These are phyloP conservation scores for Ascochyta viciae-villosae DNA, from an alignment of 2,329 filamentous ascomycete species.

Conservation along the genomic window DNA sequence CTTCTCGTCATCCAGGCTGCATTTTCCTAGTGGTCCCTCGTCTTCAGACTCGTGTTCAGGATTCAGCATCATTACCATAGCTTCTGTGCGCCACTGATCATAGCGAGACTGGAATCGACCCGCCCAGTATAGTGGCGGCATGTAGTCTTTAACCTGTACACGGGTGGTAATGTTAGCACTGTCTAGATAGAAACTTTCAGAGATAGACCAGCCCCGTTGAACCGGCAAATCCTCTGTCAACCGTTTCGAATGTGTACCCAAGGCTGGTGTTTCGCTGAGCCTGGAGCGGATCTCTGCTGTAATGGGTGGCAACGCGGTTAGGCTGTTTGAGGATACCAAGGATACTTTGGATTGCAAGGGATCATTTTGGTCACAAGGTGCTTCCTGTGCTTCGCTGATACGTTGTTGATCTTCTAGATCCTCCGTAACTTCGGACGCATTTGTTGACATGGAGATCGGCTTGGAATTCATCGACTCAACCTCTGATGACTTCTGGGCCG, in stretches of 20 bases:
- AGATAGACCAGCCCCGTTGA: slow-evolving; percentile 18
- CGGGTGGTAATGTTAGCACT: slow-evolving; percentile 29
- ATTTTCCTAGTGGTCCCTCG: slow-evolving; percentile 30
- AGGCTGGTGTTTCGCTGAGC: not conserved
- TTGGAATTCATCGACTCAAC: not conserved
- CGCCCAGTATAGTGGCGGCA: slow-evolving; percentile 46
- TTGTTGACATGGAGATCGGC: not conserved
- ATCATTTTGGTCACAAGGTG: not conserved
- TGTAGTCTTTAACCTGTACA: slow-evolving; percentile 42
- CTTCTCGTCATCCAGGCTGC: slow-evolving; percentile 35
- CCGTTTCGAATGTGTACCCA: not conserved
- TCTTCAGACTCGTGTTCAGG: slow-evolving; percentile 10
- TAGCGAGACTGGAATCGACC: slow-evolving; percentile 43
- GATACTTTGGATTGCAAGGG: not conserved
- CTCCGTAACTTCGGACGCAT: not conserved
- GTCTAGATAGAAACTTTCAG: slow-evolving; percentile 6
- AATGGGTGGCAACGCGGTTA: not conserved
- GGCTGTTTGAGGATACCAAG: not conserved
- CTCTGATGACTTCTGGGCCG: not conserved
- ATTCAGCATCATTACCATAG: slow-evolving; percentile 32
- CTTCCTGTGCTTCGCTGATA: not conserved
- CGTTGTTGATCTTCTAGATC: not conserved
- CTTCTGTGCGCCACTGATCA: slow-evolving; percentile 46
- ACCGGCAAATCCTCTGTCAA: not conserved
- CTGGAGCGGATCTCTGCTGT: not conserved